phyloP scores from a whole-genome alignment of 495 filamentous ascomycete species.

The Penicillium psychrofluorescens region DNA sequence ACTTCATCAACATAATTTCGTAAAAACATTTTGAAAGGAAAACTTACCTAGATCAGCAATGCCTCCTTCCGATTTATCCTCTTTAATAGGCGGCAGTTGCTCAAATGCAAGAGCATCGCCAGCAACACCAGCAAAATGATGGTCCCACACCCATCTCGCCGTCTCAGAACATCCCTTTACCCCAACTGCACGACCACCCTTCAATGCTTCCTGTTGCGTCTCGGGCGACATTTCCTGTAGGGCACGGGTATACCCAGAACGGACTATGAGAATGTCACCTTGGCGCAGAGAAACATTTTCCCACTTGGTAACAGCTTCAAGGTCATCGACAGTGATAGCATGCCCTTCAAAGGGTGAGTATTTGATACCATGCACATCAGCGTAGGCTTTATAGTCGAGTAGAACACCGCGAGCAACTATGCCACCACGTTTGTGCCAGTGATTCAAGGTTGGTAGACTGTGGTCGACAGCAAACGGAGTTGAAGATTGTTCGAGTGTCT shows the following conservation, averaged over 20 bases:
- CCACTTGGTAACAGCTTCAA: slow-evolving; percentile 1
- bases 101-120: slow-evolving; percentile 12
- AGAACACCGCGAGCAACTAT: slow-evolving; percentile 8
- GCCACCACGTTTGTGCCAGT: slow-evolving; percentile 7
- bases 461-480: not conserved
- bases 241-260: slow-evolving; percentile 1
- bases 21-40: not conserved
- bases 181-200: not conserved
- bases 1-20: too few species aligned
- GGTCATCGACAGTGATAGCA: not conserved
- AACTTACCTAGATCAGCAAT: not conserved
- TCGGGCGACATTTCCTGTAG: not conserved
- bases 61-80: not conserved
- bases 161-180: slow-evolving; percentile 1
- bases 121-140: slow-evolving; percentile 7
- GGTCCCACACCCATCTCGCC: slow-evolving; percentile 3
- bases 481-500: not conserved
- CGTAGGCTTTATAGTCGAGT: not conserved
- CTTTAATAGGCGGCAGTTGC: not conserved
- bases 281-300: not conserved
- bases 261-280: slow-evolving; percentile 5
- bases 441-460: not conserved
- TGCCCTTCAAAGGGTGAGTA: not conserved
- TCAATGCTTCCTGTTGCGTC: not conserved
- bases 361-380: not conserved